Evolutionary conservation across 75 land plant genomes (phyloP), one percentile per base, ranked within the genome.

Genomic region (Gnetum montanum): DNA sequence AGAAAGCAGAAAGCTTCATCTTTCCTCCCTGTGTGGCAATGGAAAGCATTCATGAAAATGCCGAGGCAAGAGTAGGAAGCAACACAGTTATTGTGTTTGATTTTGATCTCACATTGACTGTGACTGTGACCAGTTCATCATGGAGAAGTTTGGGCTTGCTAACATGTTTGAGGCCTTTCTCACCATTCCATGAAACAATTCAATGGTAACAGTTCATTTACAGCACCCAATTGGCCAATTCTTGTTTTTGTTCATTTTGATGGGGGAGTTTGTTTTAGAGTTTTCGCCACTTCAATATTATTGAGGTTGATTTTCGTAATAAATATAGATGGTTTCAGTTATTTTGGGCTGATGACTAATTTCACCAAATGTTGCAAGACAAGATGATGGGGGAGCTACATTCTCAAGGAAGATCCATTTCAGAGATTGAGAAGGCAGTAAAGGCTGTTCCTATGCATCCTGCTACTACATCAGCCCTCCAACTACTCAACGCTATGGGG

Each of bases 111-210:
- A 84, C 85, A 33, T 61, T 18, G 86, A 86, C 37, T 67, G 68
- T 58, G 90, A 90, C 71, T 86, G 96, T 57, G 96, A 90, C 45
- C 77, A 64, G 15, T 90, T 80, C 84, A 87, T 90, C 18, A 72
- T 88, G 3, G 76, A 75, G 29, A 53, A 76, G 52, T 50, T 90
- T 52, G 91, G 87, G 26, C 59, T 64, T 26, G 58, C 81, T 30
- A 63, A 65, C 25, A 45, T 69, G 34, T 81, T 84, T 70, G 56
- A 69, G n/a, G 18, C 59, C 69, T 4, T 90, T 25, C 76, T 57
- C 45, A 58, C 66, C n/a, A 65, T 69, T 38, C 36, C 74, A 68
- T 78, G 78, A 5, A 78, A 75, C 78, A 82, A 82, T 29, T 25
- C 67, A 41, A 62, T 83, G 53, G 79, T 76, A 48, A 33, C 8